Evolutionary conservation across 208 protist species (phyloP).

Genomic region (Crithidia expoeki): DNA sequence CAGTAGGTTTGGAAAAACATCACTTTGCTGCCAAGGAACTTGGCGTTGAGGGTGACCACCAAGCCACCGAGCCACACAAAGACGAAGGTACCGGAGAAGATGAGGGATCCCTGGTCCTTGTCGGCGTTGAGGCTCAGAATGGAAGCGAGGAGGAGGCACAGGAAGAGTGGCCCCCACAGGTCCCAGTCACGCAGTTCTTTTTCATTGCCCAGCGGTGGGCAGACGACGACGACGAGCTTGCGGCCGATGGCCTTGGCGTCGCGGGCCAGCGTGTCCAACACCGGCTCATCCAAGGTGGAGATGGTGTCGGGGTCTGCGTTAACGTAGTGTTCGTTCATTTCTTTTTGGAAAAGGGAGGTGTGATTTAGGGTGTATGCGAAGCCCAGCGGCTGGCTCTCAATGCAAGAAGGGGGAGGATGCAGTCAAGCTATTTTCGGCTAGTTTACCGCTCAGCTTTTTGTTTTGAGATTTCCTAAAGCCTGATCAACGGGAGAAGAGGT

Average conservation of each 20-base stretch:
- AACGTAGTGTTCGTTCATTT: constrained; percentile 37
- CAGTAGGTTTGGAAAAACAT: constrained; percentile 96
- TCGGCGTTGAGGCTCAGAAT: constrained; percentile 50
- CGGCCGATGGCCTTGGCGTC: constrained; percentile 74
- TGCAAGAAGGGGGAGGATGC: too few species aligned
- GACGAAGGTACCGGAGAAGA: constrained; percentile 92
- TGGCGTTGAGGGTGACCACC: constrained; percentile 92
- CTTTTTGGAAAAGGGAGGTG: neutral
- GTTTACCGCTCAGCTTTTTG: too few species aligned
- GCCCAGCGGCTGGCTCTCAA: too few species aligned
- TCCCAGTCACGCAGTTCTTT: constrained; percentile 86
- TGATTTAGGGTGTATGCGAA: too few species aligned
- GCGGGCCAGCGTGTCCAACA: constrained; percentile 59
- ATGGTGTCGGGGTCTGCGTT: constrained; percentile 47
- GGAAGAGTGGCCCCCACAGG: constrained; percentile 92
- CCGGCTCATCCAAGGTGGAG: constrained; percentile 74
- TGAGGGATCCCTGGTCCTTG: constrained; percentile 42
- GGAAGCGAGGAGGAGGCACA: constrained; percentile 87
- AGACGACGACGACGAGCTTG: constrained; percentile 74
- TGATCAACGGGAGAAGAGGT: too few species aligned
- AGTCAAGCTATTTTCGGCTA: too few species aligned
- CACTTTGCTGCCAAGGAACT: constrained; percentile 88
- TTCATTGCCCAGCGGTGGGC: constrained; percentile 48
- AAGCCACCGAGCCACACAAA: constrained; percentile 87
- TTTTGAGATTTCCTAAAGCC: too few species aligned